Evolutionary conservation across 2,329 filamentous ascomycete genomes (phyloP).

Genomic region (Mariannaea elegans): DNA sequence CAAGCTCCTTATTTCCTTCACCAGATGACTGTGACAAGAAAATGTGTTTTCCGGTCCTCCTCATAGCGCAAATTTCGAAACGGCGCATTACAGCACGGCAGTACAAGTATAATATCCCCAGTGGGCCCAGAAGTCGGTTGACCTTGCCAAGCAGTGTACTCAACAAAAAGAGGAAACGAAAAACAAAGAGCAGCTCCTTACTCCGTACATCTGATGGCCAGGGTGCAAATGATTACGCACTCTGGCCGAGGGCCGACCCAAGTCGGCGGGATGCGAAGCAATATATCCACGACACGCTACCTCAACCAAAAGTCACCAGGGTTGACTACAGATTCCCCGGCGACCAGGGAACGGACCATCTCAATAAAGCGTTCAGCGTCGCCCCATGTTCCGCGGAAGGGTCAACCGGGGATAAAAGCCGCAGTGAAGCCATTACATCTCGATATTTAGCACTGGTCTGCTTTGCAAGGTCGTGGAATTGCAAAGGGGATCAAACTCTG

Average conservation of each 20-base stretch:
- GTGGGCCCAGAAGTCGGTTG: slow-evolving; percentile 11
- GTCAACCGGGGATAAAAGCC: slow-evolving; percentile 17
- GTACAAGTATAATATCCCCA: background rate
- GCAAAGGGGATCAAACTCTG: slow-evolving; percentile 22
- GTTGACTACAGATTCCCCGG: slow-evolving; percentile 11
- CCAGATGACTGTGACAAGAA: background rate
- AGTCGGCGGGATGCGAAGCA: slow-evolving; percentile 30
- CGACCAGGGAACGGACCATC: slow-evolving; percentile 18
- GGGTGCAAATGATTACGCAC: slow-evolving; percentile 20
- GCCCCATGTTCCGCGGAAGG: slow-evolving; percentile 21
- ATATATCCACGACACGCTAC: slow-evolving; percentile 24
- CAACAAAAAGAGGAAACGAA: slow-evolving; percentile 9
- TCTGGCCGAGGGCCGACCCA: slow-evolving; percentile 24
- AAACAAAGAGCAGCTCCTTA: background rate
- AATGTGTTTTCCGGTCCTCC: background rate
- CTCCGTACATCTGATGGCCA: background rate
- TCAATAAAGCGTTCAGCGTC: slow-evolving; percentile 13
- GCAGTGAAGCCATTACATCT: background rate
- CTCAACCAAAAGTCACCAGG: slow-evolving; percentile 5
- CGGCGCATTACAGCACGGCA: background rate
- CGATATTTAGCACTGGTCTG: slow-evolving; percentile 12
- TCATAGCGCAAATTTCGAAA: background rate
- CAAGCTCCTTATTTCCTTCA: background rate
- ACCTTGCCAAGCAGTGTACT: slow-evolving; percentile 17
- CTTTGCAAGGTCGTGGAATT: slow-evolving; percentile 19